Evolutionary conservation across 345 rosid species (phyloP).

Genomic region (Eucalyptus regnans): DNA sequence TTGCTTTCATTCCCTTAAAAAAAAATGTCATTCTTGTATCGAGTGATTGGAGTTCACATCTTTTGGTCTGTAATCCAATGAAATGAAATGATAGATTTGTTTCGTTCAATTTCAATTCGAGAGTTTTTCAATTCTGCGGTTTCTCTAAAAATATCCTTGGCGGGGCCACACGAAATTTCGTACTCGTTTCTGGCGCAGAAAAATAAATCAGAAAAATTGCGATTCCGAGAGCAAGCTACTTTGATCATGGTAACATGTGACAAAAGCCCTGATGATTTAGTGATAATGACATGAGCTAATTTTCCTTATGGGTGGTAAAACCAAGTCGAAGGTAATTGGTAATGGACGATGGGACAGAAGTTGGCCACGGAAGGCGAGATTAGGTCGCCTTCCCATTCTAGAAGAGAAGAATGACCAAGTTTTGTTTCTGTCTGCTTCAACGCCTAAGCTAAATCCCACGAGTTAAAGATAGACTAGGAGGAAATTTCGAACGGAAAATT

Average conservation of each 20-base stretch:
- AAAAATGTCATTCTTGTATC: not conserved
- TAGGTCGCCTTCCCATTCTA: not conserved
- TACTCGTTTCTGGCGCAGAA: not conserved
- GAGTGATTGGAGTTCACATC: not conserved
- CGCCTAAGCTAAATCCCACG: not conserved
- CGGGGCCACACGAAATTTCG: not conserved
- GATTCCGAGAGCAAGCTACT: not conserved
- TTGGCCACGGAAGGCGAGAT: not conserved
- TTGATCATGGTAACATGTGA: not conserved
- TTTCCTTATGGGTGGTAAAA: not conserved
- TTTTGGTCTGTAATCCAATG: not conserved
- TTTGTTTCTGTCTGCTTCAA: not conserved
- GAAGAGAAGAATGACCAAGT: not conserved
- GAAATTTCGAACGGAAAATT: not conserved
- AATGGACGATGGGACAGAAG: not conserved
- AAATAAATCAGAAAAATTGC: no score
- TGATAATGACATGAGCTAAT: not conserved
- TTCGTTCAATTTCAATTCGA: not conserved
- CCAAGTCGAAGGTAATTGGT: not conserved
- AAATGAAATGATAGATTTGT: not conserved
- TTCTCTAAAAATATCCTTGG: not conserved
- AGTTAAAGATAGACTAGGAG: not conserved
- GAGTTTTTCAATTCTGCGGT: not conserved
- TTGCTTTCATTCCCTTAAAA: not conserved
- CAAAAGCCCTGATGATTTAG: not conserved